A percentile compares a stretch with the other conserved stretches of the same genome.
These are phyloP conservation scores for Prunella vulgaris DNA, from an alignment of 257 asterid species.

Conservation along the genomic window DNA sequence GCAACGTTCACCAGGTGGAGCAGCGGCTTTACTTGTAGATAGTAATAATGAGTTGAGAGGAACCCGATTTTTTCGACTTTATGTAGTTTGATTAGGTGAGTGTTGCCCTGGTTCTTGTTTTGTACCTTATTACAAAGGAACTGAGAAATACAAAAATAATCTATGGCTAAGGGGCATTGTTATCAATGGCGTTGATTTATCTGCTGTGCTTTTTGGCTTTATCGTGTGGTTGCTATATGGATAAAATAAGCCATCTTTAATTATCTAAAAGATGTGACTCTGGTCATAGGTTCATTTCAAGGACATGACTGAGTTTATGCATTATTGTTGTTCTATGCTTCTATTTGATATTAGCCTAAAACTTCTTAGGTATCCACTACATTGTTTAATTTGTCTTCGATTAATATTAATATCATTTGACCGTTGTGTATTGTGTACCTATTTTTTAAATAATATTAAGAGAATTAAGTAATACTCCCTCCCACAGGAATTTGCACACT, in stretches of 20 bases:
- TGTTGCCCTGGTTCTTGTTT: conserved; percentile 15
- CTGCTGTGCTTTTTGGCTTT: neutral
- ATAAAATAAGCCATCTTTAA: neutral
- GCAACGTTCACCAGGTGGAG: conserved; percentile 10
- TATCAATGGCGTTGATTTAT: too few relatives aligned
- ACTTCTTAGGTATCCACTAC: too few relatives aligned
- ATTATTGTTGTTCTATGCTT: too few relatives aligned
- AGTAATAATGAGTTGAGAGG: conserved; percentile 27
- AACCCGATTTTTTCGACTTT: neutral
- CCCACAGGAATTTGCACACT: too few relatives aligned
- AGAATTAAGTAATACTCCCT: too few relatives aligned
- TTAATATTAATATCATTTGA: too few relatives aligned
- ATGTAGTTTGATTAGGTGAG: conserved; percentile 18
- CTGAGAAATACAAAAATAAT: conserved; percentile 30
- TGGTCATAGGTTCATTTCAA: neutral
- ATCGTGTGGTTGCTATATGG: neutral
- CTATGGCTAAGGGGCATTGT: neutral
- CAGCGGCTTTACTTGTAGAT: conserved; percentile 43
- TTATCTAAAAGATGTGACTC: neutral
- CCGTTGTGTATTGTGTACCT: too few relatives aligned
- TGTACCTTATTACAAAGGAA: conserved; percentile 20
- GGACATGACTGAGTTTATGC: neutral
- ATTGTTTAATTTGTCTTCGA: too few relatives aligned
- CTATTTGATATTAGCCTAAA: too few relatives aligned
- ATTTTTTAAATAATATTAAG: too few relatives aligned